Percentiles rank a stretch among this genome's conserved stretches.
Conservation (phyloP, 164 flowering plant species). For the Euptelea pleiosperma region DNA sequence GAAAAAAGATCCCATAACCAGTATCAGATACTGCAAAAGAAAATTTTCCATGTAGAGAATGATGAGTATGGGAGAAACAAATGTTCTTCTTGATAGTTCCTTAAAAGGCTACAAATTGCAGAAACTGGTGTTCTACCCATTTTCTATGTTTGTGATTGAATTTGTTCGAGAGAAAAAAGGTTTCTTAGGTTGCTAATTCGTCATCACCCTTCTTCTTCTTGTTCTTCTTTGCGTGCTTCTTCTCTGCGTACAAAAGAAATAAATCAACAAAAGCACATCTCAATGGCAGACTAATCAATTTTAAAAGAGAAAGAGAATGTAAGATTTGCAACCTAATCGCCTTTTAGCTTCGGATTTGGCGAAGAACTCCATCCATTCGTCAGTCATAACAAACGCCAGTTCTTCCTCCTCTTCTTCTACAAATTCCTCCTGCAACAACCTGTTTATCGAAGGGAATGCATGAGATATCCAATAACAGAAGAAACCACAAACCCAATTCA, state of each 20-base stretch:
- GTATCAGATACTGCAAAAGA: too few relatives aligned
- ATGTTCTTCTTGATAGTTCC: too few relatives aligned
- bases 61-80: too few relatives aligned
- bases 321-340: slow-evolving; percentile 30
- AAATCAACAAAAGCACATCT: neutral
- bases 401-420: slow-evolving; percentile 49
- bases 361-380: slow-evolving; percentile 80
- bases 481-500: neutral
- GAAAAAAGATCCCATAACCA: too few relatives aligned
- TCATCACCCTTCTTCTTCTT: neutral
- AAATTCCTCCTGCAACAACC: slow-evolving; percentile 18
- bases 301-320: neutral
- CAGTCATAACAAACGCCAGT: slow-evolving; percentile 59
- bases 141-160: neutral
- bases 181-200: neutral
- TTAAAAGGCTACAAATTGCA: too few relatives aligned
- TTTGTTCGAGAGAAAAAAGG: neutral
- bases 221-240: slow-evolving; percentile 33
- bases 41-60: too few relatives aligned
- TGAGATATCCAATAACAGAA: neutral
- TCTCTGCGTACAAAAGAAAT: slow-evolving; percentile 21
- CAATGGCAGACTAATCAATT: neutral
- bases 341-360: slow-evolving; percentile 71
- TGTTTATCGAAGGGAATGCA: neutral
- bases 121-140: too few relatives aligned